Conservation (phyloP, 202 grass and related monocot species). For the Schoenoplectus triqueter region DNA sequence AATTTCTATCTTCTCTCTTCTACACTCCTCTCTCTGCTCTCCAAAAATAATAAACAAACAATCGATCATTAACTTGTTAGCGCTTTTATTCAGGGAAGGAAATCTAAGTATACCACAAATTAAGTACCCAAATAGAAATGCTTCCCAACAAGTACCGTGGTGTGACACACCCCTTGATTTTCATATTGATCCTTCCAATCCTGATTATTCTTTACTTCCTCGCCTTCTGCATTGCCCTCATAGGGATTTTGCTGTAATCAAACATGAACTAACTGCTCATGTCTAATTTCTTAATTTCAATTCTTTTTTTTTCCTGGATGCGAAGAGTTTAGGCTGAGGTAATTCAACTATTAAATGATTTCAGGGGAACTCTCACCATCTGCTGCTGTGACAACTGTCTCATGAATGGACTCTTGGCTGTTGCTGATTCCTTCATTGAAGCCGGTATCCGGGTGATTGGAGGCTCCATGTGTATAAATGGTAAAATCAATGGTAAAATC, state of each 20-base stretch:
- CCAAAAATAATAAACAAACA: too few relatives aligned
- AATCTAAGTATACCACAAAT: neutral
- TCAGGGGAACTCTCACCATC: neutral
- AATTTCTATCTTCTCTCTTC: neutral
- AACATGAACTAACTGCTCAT: neutral
- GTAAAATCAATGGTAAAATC: slow-evolving; percentile 18
- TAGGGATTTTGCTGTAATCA: neutral
- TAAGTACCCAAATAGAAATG: neutral
- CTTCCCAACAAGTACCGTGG: slow-evolving; percentile 15
- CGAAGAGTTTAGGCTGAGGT: neutral
- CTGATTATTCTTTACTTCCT: neutral
- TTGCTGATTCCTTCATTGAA: neutral
- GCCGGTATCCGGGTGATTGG: neutral
- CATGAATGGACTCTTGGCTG: slow-evolving; percentile 11
- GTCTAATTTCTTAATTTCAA: neutral
- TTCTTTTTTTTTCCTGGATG: neutral
- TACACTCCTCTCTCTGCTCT: too few relatives aligned
- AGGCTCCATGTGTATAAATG: neutral
- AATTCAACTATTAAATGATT: neutral
- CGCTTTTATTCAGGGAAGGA: too few relatives aligned
- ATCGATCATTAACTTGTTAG: too few relatives aligned
- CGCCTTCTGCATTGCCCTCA: neutral
- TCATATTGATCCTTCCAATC: slow-evolving; percentile 22
- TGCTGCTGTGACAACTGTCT: slow-evolving; percentile 4
- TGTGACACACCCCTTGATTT: neutral